phyloP scores from a whole-genome alignment of 331 rosid species.

The Pyracantha coccinea region DNA sequence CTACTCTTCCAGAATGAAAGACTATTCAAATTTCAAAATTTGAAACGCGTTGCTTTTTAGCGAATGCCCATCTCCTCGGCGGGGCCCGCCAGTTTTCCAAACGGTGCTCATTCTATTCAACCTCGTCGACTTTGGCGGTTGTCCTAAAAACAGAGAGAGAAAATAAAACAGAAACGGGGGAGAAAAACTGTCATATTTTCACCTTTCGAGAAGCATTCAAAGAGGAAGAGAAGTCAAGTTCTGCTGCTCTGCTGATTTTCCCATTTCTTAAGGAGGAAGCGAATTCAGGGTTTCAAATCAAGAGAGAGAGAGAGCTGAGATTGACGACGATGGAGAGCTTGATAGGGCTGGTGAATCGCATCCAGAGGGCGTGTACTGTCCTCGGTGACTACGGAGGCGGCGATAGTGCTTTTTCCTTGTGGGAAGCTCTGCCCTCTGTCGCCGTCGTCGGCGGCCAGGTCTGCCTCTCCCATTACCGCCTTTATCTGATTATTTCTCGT shows the following conservation, averaged over 20 bases:
- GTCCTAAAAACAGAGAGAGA: background rate
- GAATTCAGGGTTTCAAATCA: background rate
- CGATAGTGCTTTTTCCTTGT: conserved; percentile 52
- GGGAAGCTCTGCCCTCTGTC: conserved; percentile 91
- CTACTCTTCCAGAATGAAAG: background rate
- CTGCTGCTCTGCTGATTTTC: background rate
- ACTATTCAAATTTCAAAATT: background rate
- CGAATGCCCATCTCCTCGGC: background rate
- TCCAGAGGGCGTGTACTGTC: conserved; percentile 77
- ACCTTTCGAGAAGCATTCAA: background rate
- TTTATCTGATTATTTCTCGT: background rate
- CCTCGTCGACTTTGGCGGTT: background rate
- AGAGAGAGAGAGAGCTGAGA: conserved; percentile 10
- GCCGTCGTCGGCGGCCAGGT: conserved; percentile 98
- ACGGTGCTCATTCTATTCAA: background rate
- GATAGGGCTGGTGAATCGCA: conserved; percentile 81
- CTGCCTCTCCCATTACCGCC: background rate
- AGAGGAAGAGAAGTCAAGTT: background rate
- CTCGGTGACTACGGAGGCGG: conserved; percentile 86
- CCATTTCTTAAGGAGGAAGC: background rate
- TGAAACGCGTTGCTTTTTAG: background rate
- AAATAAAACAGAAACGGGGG: background rate
- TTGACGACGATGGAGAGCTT: conserved; percentile 86
- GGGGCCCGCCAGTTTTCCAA: background rate
- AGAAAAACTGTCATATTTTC: background rate